Percentiles rank a stretch among this genome's conserved stretches.
Evolutionary conservation across 306 rosid species (phyloP).

Genomic region (Gleditsia sinensis): DNA sequence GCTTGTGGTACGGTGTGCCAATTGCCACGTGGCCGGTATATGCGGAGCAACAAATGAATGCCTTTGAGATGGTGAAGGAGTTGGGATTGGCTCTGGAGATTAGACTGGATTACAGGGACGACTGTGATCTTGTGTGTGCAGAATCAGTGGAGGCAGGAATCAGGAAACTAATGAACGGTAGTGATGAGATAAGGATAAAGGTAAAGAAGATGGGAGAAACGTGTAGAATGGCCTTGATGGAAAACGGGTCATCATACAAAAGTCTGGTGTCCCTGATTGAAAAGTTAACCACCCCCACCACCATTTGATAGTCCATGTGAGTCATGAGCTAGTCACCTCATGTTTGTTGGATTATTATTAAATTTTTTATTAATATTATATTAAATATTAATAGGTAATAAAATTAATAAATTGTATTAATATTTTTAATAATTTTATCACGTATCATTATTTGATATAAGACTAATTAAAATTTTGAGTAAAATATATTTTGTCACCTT

Average conservation of each 20-base stretch:
- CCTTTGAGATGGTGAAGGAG: constrained; percentile 65
- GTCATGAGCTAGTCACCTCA: too few species aligned
- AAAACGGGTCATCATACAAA: constrained; percentile 43
- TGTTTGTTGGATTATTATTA: too few species aligned
- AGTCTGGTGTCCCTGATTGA: constrained; percentile 26
- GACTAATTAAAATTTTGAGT: too few species aligned
- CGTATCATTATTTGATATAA: too few species aligned
- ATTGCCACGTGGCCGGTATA: constrained; percentile 71
- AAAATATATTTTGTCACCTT: too few species aligned
- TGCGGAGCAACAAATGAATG: constrained; percentile 62
- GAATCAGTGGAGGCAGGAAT: constrained; percentile 45
- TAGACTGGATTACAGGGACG: constrained; percentile 50
- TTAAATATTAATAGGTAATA: too few species aligned
- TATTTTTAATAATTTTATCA: too few species aligned
- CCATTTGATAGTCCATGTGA: too few species aligned
- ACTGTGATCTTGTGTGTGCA: constrained; percentile 42
- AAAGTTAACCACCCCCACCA: neutral
- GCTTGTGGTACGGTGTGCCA: constrained; percentile 62
- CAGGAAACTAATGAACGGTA: constrained; percentile 35
- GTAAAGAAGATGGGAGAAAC: constrained; percentile 46
- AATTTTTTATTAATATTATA: too few species aligned
- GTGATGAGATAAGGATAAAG: constrained; percentile 38
- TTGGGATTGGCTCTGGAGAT: constrained; percentile 61
- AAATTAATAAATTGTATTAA: too few species aligned
- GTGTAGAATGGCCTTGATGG: constrained; percentile 29